Conservation (phyloP, 495 filamentous ascomycete genomes). For the Talaromyces wortmannii region DNA sequence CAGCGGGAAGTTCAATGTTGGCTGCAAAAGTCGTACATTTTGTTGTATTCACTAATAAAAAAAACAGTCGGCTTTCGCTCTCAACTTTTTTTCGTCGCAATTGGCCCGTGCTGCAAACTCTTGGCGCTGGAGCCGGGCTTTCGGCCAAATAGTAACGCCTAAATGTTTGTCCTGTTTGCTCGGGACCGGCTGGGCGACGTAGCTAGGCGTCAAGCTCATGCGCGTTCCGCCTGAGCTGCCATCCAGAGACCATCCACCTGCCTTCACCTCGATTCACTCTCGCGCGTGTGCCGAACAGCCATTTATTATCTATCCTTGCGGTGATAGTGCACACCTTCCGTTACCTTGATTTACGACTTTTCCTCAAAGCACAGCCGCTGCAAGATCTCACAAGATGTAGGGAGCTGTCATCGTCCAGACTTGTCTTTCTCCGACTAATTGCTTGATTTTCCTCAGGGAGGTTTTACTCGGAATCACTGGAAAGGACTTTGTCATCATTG, state of each 20-base stretch:
- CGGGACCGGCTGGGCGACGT: background rate
- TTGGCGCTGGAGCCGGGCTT: background rate
- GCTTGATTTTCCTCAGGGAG: slow-evolving; percentile 58
- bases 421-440: slow-evolving; percentile 11
- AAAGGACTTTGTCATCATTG: slow-evolving; percentile 97
- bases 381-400: slow-evolving; percentile 4
- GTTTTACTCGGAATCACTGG: slow-evolving; percentile 96
- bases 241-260: background rate
- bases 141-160: slow-evolving; percentile 8
- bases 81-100: slow-evolving; percentile 4
- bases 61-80: background rate
- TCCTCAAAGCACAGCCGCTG: background rate
- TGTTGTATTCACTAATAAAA: background rate
- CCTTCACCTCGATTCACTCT: background rate
- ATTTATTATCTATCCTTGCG: no score
- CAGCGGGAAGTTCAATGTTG: background rate
- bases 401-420: slow-evolving; percentile 1
- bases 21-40: background rate
- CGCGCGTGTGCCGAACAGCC: no score
- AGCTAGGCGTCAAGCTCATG: slow-evolving; percentile 1
- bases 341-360: background rate
- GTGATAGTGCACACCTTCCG: no score
- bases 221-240: background rate
- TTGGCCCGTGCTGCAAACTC: slow-evolving; percentile 7
- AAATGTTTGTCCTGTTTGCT: slow-evolving; percentile 4